phyloP scores from a whole-genome alignment of 2,329 filamentous ascomycete species.

The Phyllosticta paracitricarpa region DNA sequence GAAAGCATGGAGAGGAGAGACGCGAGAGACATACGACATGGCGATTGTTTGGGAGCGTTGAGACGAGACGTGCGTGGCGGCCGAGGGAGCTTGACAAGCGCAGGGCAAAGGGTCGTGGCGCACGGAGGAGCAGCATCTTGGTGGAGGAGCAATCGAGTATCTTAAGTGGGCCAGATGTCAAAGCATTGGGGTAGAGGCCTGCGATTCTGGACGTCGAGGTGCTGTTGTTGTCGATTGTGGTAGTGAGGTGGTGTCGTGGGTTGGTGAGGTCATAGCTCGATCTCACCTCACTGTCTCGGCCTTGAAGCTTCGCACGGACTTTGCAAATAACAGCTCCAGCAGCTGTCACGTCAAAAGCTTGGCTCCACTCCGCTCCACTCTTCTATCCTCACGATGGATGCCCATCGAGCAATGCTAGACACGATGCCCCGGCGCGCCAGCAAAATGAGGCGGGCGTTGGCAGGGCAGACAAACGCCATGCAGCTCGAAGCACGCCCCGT shows the following conservation, averaged over 20 bases:
- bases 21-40: slow-evolving; percentile 25
- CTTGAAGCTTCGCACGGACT: background rate
- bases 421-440: background rate
- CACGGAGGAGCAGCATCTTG: slow-evolving; percentile 5
- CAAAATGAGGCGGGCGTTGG: background rate
- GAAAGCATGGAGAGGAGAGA: background rate
- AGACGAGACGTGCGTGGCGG: slow-evolving; percentile 14
- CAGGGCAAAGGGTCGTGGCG: background rate
- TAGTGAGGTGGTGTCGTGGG: background rate
- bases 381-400: background rate
- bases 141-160: background rate
- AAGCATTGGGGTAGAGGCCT: background rate
- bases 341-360: background rate
- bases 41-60: slow-evolving; percentile 35
- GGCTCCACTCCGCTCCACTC: background rate
- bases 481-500: background rate
- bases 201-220: background rate
- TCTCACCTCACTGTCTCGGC: background rate
- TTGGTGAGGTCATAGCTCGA: background rate
- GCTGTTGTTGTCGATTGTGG: background rate
- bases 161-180: background rate
- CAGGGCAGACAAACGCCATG: background rate
- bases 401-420: background rate
- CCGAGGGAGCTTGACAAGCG: background rate
- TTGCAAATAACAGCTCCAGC: background rate